Percentiles rank a stretch among this genome's conserved stretches.
Evolutionary conservation across 2,329 filamentous ascomycete species (phyloP).

Genomic region (Pezicula carpinea): DNA sequence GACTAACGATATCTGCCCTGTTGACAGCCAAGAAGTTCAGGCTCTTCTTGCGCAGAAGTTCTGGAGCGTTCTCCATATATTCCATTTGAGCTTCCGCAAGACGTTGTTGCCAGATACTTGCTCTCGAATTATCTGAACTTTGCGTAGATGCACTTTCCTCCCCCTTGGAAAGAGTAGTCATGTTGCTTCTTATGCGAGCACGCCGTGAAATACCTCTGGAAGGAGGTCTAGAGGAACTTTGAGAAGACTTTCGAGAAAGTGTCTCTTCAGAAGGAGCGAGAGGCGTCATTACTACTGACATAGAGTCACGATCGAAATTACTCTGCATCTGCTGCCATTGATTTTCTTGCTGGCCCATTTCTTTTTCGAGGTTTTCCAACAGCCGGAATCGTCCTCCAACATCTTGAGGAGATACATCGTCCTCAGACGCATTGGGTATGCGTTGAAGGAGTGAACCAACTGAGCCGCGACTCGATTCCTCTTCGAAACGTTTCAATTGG

Average conservation of each 20-base stretch:
- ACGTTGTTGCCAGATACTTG: slow-evolving; percentile 39
- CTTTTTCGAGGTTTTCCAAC: slow-evolving; percentile 54
- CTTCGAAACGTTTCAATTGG: slow-evolving; percentile 26
- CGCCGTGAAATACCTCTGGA: slow-evolving; percentile 36
- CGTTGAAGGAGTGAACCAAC: slow-evolving; percentile 21
- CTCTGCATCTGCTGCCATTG: slow-evolving; percentile 56
- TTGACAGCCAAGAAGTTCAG: slow-evolving; percentile 37
- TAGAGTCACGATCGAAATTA: slow-evolving; percentile 36
- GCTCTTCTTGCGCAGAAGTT: slow-evolving; percentile 32
- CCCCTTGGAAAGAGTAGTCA: slow-evolving; percentile 22
- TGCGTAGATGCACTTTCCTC: slow-evolving; percentile 23
- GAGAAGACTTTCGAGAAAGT: slow-evolving; percentile 19
- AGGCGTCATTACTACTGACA: slow-evolving; percentile 20
- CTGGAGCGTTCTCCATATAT: slow-evolving; percentile 37
- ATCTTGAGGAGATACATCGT: slow-evolving; percentile 2
- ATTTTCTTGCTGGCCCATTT: slow-evolving; percentile 56
- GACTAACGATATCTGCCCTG: slow-evolving; percentile 36
- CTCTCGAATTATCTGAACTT: slow-evolving; percentile 30
- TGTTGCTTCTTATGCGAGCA: slow-evolving; percentile 32
- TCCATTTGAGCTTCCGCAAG: slow-evolving; percentile 42
- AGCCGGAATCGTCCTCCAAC: slow-evolving; percentile 29
- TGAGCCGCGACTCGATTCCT: slow-evolving; percentile 21
- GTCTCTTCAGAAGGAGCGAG: slow-evolving; percentile 10
- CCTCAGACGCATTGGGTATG: slow-evolving; percentile 13
- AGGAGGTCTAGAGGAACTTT: slow-evolving; percentile 29